Evolutionary conservation across 2,329 filamentous ascomycete genomes (phyloP), one percentile per base, ranked within the genome.

Genomic region (Talaromyces sp.): DNA sequence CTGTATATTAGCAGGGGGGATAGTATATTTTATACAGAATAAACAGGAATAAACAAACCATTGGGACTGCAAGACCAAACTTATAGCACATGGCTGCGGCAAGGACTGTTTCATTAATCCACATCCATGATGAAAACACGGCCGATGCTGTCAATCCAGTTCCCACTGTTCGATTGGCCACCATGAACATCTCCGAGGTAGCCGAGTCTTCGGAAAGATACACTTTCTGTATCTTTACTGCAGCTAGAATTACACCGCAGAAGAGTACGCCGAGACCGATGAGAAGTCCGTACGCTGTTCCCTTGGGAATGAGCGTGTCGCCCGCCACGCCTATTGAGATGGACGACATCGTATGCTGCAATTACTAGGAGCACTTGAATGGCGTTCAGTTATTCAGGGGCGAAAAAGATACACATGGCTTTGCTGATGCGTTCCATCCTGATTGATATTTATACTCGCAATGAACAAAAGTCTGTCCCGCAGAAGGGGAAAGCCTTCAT

Each of bases 181-280:
- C 73, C 72, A 75, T 74, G 63, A 75, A 75, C 73, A 75, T 75
- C 58, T 75, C 73, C 1, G 80, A 80, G 17, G 77, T 78, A 26
- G 71, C 72, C 7, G 69, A 73, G 64, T 80, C 77, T 62, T 80
- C 78, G 1, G 71, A 62, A 17, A 79, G 69, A 59, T 78, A 79
- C 32, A 64, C 63, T 56, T 73, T 77, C 67, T 82, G 80, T 3
- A 82, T 70, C 43, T 76, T 75, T 35, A 82, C 74, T 4, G 80
- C 79, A 5, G 71, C 65, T 7, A 83, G 62, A 62, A 82, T 81
- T 19, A 82, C 75, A 3, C 73, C 69, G 58, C 76, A 80, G 63
- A 83, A 82, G 1, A 78, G 63, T 0, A 82, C 69, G 1, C 77
- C 77, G 6, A 82, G 75, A 7, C 80, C 81, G 60, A 82, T 74